Percentiles rank a stretch among this genome's conserved stretches.
Evolutionary conservation across 352 stramenopile species (phyloP).

Genomic region (Phytophthora megakarya): DNA sequence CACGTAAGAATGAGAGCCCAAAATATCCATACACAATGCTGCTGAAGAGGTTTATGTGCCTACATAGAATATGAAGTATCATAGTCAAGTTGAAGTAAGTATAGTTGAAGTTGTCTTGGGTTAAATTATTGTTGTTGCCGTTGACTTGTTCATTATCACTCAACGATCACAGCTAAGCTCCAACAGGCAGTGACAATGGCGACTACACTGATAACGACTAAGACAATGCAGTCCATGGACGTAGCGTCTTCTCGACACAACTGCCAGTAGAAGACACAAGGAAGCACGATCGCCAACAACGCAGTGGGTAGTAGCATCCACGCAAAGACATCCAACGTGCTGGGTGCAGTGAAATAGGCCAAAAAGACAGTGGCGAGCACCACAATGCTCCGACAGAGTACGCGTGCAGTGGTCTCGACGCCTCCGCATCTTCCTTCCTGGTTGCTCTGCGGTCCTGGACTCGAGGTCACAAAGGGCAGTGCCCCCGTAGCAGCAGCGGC

Average conservation of each 20-base stretch:
- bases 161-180: slow-evolving; percentile 58
- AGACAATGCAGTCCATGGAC: slow-evolving; percentile 45
- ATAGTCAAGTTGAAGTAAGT: too few relatives aligned
- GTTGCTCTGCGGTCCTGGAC: not conserved
- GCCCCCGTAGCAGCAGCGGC: slow-evolving; percentile 18
- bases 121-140: slow-evolving; percentile 22
- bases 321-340: slow-evolving; percentile 62
- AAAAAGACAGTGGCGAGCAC: slow-evolving; percentile 56
- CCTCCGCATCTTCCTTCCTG: slow-evolving; percentile 28
- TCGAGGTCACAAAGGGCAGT: slow-evolving; percentile 32
- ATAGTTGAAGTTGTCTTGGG: slow-evolving; percentile 15
- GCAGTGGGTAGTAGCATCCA: slow-evolving; percentile 69
- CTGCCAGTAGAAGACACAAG: slow-evolving; percentile 71
- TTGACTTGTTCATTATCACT: slow-evolving; percentile 28
- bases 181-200: slow-evolving; percentile 54
- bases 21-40: slow-evolving; percentile 19
- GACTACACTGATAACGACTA: slow-evolving; percentile 47
- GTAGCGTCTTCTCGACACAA: slow-evolving; percentile 70
- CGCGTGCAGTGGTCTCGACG: slow-evolving; percentile 42
- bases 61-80: slow-evolving; percentile 15
- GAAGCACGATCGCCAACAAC: slow-evolving; percentile 65
- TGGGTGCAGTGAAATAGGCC: slow-evolving; percentile 60
- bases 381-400: slow-evolving; percentile 56
- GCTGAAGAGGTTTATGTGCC: too few relatives aligned
- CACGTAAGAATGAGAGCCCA: slow-evolving; percentile 7